These are phyloP conservation scores for Yamadazyma tumulicola DNA, from an alignment of 805 yeast genomes.

Conservation along the genomic window DNA sequence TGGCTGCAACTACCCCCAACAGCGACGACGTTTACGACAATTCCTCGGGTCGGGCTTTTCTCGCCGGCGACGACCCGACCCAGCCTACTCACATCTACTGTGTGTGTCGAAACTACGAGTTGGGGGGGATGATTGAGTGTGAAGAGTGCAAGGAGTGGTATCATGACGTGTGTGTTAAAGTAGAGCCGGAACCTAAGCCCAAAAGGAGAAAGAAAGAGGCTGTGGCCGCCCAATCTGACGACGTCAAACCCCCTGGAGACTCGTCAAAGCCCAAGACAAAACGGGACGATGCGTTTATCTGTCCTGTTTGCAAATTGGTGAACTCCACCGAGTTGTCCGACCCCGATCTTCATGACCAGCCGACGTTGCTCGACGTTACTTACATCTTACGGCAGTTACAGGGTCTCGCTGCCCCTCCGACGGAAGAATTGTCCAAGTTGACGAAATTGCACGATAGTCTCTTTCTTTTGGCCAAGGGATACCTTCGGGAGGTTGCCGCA, in stretches of 20 bases:
- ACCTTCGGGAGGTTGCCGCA: slow-evolving; percentile 10
- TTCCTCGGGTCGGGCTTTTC: no score
- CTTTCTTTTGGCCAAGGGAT: slow-evolving; percentile 7
- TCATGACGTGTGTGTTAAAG: slow-evolving; percentile 52
- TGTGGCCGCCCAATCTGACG: background rate
- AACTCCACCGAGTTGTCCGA: slow-evolving; percentile 16
- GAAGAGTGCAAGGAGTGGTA: slow-evolving; percentile 72
- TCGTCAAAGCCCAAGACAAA: background rate
- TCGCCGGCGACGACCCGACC: slow-evolving; percentile 5
- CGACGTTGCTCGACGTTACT: slow-evolving; percentile 14
- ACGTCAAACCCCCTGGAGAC: background rate
- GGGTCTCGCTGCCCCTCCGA: slow-evolving; percentile 18
- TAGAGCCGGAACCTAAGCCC: slow-evolving; percentile 1
- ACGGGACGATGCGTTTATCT: slow-evolving; percentile 23
- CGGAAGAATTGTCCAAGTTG: slow-evolving; percentile 18
- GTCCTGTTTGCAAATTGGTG: slow-evolving; percentile 31
- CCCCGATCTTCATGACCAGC: slow-evolving; percentile 11
- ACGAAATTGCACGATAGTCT: slow-evolving; percentile 15
- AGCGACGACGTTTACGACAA: no score
- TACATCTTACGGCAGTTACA: slow-evolving; percentile 12
- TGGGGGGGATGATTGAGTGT: slow-evolving; percentile 65
- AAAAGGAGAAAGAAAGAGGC: background rate
- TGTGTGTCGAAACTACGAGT: slow-evolving; percentile 59
- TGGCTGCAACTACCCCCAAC: no score
- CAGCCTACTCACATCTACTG: slow-evolving; percentile 41